These are phyloP conservation scores for Dothideomycetes sp. DNA, from an alignment of 2,329 filamentous ascomycete genomes.

Conservation along the genomic window DNA sequence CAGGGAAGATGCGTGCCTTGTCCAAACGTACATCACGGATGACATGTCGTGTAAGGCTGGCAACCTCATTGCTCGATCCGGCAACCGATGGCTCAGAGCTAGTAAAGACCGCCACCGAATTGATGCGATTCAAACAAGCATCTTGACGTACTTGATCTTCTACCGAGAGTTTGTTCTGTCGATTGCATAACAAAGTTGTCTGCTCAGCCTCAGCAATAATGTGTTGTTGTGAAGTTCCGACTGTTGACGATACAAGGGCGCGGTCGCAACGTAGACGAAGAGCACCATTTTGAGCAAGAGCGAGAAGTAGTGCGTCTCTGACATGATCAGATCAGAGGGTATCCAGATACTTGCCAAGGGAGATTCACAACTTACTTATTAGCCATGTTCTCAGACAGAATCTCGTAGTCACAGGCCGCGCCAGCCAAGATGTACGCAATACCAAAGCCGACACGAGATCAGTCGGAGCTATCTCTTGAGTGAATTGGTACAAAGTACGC, in stretches of 20 bases:
- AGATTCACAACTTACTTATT: no score
- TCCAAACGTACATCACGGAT: conserved; percentile 25
- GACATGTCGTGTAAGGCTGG: conserved; percentile 25
- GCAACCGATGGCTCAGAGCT: conserved; percentile 20
- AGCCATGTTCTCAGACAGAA: no score
- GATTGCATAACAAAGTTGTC: no score
- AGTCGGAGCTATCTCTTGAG: no score
- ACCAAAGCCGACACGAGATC: no score
- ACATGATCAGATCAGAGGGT: no score
- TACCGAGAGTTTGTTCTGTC: no score
- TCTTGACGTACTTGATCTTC: no score
- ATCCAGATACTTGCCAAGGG: no score
- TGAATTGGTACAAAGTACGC: no score
- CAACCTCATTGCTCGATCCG: conserved; percentile 18
- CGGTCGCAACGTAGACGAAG: conserved; percentile 25
- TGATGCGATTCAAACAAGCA: conserved; percentile 26
- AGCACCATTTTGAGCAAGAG: conserved; percentile 27
- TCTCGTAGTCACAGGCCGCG: no score
- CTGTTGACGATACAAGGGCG: conserved; percentile 29
- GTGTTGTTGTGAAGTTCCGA: conserved; percentile 27
- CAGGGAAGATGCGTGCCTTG: conserved; percentile 22
- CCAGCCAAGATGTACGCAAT: no score
- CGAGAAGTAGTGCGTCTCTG: conserved; percentile 1
- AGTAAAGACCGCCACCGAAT: conserved; percentile 22
- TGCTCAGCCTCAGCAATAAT: conserved; percentile 31